Base-by-base conservation (phyloP, 1,139 yeast genomes). In the Kodamaea suecica region DNA sequence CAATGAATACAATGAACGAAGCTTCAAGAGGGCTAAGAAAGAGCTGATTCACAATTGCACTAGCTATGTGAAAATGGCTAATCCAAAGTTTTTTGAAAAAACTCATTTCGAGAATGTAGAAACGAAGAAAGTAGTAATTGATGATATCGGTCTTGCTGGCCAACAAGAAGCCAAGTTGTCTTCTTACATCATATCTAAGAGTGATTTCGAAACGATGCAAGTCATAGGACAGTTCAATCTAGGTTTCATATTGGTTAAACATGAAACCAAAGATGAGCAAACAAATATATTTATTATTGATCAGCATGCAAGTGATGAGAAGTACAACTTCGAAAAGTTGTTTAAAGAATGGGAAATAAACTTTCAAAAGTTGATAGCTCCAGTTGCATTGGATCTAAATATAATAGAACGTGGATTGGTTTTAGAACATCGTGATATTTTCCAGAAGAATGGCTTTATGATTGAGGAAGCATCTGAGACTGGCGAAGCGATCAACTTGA, bases 251-350 rank as follows among this genome's bases (percentile, higher is more conserved):
- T 59, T 92, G 21, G 95, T 85, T 0, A 47, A 58, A 20, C 47
- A 48, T 11, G 47, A 49, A 5, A 41, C 51, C 2, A 23, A 11
- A 13, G 35, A 31, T 9, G 26, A 12, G 9, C 36, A 21, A 17
- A 55, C 58, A n/a, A 87, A 86, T 52, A 54, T 92, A 28, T 88
- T 92, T 49, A 90, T 92, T 29, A 73, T 92, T 32, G 99, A 92
- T 55, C 99, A 92, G 58, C 99, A 92, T 62, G 98, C 98, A 1
- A 85, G 95, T 44, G 98, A 92, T 59, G 99, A 92, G 53, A 92
- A 88, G 50, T 86, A 52, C 60, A 92, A 92, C 56, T 92, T 86
- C 63, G 98, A 94, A 55, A 67, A 66, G 35, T 61, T 87, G 13
- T 78, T 76, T 41, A 53, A 59, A 17, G 70, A 68, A 8, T 78